Percentiles rank a stretch among this genome's conserved stretches.
Evolutionary conservation across 805 yeast species (phyloP).

Genomic region (Hanseniaspora meyeri): DNA sequence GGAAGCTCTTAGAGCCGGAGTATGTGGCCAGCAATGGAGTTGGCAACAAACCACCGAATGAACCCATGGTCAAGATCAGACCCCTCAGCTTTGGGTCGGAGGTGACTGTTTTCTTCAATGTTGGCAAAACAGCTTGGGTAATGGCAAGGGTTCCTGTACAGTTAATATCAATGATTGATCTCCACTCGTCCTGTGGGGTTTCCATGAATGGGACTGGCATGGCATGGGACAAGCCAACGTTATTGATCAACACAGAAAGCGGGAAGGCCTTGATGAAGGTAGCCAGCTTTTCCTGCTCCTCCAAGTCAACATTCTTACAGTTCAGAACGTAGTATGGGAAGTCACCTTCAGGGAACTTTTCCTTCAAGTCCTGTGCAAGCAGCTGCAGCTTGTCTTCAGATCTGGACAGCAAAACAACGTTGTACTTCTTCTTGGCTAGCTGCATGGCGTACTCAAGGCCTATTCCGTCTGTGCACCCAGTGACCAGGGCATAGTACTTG

Average conservation of each 20-base stretch:
- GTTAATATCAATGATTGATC: constrained; percentile 73
- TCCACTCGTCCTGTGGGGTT: constrained; percentile 61
- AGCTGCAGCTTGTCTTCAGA: constrained; percentile 63
- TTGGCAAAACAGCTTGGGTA: constrained; percentile 68
- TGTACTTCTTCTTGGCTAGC: constrained; percentile 75
- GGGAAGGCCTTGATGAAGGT: constrained; percentile 40
- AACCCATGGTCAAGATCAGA: constrained; percentile 85
- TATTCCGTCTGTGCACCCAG: constrained; percentile 96
- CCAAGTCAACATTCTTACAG: constrained; percentile 56
- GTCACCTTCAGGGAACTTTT: constrained; percentile 32
- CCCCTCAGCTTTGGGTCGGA: constrained; percentile 39
- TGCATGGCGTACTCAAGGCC: constrained; percentile 86
- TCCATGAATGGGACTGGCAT: constrained; percentile 89
- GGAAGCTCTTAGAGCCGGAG: constrained; percentile 90
- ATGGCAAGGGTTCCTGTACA: constrained; percentile 71
- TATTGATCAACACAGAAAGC: constrained; percentile 70
- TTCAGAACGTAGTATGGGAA: constrained; percentile 59
- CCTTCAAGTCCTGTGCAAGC: constrained; percentile 49
- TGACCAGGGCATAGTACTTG: constrained; percentile 77
- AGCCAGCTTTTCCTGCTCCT: constrained; percentile 43
- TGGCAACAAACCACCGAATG: constrained; percentile 89
- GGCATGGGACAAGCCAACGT: constrained; percentile 89
- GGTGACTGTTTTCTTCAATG: constrained; percentile 44
- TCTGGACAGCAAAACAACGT: constrained; percentile 72
- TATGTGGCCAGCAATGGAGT: constrained; percentile 86